Evolutionary conservation across 2,329 filamentous ascomycete genomes (phyloP).

Genomic region (Fusarium brachygibbosum): DNA sequence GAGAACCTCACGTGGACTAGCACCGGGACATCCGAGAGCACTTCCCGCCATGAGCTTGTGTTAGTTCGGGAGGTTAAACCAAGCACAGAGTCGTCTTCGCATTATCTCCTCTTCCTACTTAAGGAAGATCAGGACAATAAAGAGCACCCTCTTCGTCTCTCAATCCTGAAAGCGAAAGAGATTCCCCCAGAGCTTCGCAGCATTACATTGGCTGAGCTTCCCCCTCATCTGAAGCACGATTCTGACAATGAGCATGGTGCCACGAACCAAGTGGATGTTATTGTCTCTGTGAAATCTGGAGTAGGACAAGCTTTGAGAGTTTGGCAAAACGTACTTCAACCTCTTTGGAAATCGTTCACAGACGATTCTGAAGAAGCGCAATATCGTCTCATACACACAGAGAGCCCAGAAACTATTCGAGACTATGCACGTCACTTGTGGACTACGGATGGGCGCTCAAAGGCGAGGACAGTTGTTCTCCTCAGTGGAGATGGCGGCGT

Average conservation of each 20-base stretch:
- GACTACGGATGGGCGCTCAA: conserved; percentile 50
- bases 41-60: conserved; percentile 48
- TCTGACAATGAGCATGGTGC: conserved; percentile 36
- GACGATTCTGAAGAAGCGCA: not conserved
- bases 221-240: conserved; percentile 53
- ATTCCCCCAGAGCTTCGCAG: conserved; percentile 55
- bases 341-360: conserved; percentile 64
- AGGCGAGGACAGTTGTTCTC: conserved; percentile 73
- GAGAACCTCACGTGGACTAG: conserved; percentile 49
- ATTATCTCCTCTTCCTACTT: conserved; percentile 58
- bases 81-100: conserved; percentile 2
- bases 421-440: conserved; percentile 67
- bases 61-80: conserved; percentile 42
- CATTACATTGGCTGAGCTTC: conserved; percentile 56
- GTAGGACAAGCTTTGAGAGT: conserved; percentile 68
- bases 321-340: conserved; percentile 68
- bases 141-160: conserved; percentile 49
- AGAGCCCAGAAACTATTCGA: conserved; percentile 72
- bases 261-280: conserved; percentile 65
- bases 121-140: conserved; percentile 51
- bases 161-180: conserved; percentile 48
- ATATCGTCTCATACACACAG: conserved; percentile 69
- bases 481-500: conserved; percentile 91
- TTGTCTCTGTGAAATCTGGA: conserved; percentile 78
- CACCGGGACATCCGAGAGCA: conserved; percentile 24